Conservation (phyloP, 257 asterid species). For the Solanum peruvianum region DNA sequence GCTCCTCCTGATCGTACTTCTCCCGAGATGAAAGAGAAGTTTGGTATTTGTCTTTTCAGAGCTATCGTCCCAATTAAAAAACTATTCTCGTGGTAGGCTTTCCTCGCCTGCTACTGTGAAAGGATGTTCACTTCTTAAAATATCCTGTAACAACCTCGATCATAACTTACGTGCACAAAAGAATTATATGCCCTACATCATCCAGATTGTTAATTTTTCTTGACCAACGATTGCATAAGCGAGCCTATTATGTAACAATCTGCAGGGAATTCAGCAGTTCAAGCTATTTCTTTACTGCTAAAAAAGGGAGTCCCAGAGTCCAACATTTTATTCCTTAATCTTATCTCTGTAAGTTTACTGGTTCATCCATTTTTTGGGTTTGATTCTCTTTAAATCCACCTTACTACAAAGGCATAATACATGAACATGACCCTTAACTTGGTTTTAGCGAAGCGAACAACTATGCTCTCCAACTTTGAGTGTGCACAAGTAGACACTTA, state of each 20-base stretch:
- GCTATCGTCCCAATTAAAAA: too few relatives aligned
- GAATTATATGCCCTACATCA: not conserved
- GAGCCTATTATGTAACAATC: not conserved
- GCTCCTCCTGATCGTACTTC: too few relatives aligned
- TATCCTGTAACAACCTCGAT: not conserved
- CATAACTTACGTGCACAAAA: not conserved
- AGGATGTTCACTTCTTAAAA: not conserved
- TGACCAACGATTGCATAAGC: not conserved
- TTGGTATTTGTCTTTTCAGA: too few relatives aligned
- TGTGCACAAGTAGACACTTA: too few relatives aligned
- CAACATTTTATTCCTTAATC: constrained; percentile 93
- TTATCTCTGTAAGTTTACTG: constrained; percentile 63
- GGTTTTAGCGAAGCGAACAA: too few relatives aligned
- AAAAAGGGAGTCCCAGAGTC: constrained; percentile 94
- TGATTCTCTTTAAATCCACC: too few relatives aligned
- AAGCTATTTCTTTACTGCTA: constrained; percentile 77
- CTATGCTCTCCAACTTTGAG: too few relatives aligned
- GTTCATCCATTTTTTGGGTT: not conserved
- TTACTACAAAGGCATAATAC: too few relatives aligned
- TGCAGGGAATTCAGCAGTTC: constrained; percentile 90
- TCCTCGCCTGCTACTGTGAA: not conserved
- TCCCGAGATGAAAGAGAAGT: too few relatives aligned
- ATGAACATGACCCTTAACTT: too few relatives aligned
- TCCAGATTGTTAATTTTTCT: not conserved
- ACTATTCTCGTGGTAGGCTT: not conserved